Conservation (phyloP, 192 early-diverging fungal species). For the Rhizophagus clarus region DNA sequence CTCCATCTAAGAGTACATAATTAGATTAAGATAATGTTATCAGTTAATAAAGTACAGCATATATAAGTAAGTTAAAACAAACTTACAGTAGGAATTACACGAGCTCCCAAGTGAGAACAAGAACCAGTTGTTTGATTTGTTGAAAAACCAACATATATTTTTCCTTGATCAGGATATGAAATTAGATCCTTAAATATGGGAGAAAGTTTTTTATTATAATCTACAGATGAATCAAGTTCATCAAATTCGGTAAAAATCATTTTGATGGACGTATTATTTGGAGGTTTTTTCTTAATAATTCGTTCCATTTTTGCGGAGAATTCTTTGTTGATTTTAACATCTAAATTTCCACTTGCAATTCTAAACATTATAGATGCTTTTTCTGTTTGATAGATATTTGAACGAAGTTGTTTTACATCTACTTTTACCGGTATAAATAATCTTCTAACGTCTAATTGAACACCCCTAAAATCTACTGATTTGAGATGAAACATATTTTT, state of each 20-base stretch:
- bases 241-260: conserved; percentile 76
- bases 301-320: conserved; percentile 79
- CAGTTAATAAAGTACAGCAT: too few relatives aligned
- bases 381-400: conserved; percentile 21
- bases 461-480: conserved; percentile 58
- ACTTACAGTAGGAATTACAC: conserved; percentile 81
- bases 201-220: background rate
- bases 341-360: conserved; percentile 63
- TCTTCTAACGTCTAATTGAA: conserved; percentile 55
- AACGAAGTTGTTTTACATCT: background rate
- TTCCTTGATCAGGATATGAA: conserved; percentile 74
- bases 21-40: too few relatives aligned
- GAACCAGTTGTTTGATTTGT: conserved; percentile 91
- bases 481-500: conserved; percentile 71
- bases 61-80: too few relatives aligned
- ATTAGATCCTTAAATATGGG: conserved; percentile 75
- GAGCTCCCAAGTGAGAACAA: conserved; percentile 72
- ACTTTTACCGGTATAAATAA: conserved; percentile 34
- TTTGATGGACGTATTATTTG: conserved; percentile 65
- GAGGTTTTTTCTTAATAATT: conserved; percentile 85
- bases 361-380: conserved; percentile 66
- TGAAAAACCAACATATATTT: conserved; percentile 87
- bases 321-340: conserved; percentile 53
- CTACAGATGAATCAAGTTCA: conserved; percentile 54
- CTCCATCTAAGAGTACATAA: conserved; percentile 40